Evolutionary conservation across 164 flowering plant genomes (phyloP).

Genomic region (Piper longum): DNA sequence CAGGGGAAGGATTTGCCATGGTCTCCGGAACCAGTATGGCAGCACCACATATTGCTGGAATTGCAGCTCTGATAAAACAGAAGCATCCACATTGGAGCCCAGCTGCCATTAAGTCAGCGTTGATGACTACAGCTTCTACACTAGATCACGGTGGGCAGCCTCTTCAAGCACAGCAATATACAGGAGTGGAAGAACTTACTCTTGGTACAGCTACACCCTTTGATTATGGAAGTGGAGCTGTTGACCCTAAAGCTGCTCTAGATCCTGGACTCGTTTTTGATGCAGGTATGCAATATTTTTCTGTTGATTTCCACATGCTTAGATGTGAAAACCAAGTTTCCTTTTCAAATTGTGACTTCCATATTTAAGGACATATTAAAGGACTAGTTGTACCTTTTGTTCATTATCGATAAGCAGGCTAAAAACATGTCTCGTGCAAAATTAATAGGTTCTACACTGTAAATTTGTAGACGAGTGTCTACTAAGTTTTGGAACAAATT

Average conservation of each 20-base stretch:
- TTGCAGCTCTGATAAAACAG: constrained; percentile 94
- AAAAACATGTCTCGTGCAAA: too few species aligned
- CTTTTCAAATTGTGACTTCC: too few species aligned
- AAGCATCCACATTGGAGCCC: constrained; percentile 92
- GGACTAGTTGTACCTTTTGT: too few species aligned
- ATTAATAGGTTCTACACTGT: too few species aligned
- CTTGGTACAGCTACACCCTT: constrained; percentile 78
- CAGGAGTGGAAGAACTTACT: constrained; percentile 52
- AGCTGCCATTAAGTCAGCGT: constrained; percentile 85
- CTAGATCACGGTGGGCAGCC: constrained; percentile 69
- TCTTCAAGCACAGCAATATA: constrained; percentile 75
- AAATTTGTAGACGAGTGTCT: too few species aligned
- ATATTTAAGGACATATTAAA: too few species aligned
- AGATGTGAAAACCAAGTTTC: too few species aligned
- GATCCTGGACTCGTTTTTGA: constrained; percentile 94
- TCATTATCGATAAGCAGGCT: too few species aligned
- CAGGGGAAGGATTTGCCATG: constrained; percentile 95
- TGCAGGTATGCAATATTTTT: constrained; percentile 37
- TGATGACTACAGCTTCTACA: constrained; percentile 82
- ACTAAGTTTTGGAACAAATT: too few species aligned
- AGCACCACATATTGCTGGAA: constrained; percentile 94
- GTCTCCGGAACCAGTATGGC: constrained; percentile 21
- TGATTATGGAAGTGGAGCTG: constrained; percentile 95
- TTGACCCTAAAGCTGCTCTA: constrained; percentile 78
- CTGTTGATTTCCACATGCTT: neutral